Evolutionary conservation across 345 rosid genomes (phyloP), one percentile per base, ranked within the genome.

Genomic region (Rubroshorea leprosula): DNA sequence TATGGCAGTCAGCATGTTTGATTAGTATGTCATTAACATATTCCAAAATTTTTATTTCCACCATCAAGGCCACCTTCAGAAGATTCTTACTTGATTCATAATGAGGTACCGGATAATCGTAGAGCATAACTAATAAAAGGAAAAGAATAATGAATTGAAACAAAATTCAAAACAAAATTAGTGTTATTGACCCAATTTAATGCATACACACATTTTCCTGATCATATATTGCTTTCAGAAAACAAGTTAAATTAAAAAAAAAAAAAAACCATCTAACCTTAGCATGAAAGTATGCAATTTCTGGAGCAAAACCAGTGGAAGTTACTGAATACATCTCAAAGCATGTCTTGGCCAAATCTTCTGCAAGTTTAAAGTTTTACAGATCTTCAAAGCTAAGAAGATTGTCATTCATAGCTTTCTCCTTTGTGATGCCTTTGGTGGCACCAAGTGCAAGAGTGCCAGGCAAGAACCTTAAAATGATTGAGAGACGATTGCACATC

Each of bases 401-500:
- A 72, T 93, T 90, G 22, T 85, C 79, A 59, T 74, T 78, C 83
- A 85, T 71, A 53, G 99, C 96, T 61, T 71, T 82, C 57, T 79
- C 88, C 67, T 79, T 89, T 56, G 95, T 85, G 70, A 82, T 41
- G 46, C 99, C 97, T 73, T 87, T 87, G 21, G 99, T 89, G 27
- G 96, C 96, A 59, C 97, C 99, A 72, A 93, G 97, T 14, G 97
- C 99, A 73, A 93, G 92, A 53, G 84, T 75, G 27, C 96, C 99
- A 55, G 97, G 92, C 71, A 93, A 78, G 75, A 93, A 93, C 99
- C 99, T 89, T 70, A 54, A 15, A 55, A 44, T 17, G 9, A 49
- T 46, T 21, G 5, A 35, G 39, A 31, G 35, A 26, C 23, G 48
- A 59, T 53, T 17, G 14, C n/a, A 48, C 23, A 49, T 60, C 46